These are phyloP conservation scores for Euryodendron excelsum DNA, from an alignment of 148 eudicot genomes.

Conservation along the genomic window DNA sequence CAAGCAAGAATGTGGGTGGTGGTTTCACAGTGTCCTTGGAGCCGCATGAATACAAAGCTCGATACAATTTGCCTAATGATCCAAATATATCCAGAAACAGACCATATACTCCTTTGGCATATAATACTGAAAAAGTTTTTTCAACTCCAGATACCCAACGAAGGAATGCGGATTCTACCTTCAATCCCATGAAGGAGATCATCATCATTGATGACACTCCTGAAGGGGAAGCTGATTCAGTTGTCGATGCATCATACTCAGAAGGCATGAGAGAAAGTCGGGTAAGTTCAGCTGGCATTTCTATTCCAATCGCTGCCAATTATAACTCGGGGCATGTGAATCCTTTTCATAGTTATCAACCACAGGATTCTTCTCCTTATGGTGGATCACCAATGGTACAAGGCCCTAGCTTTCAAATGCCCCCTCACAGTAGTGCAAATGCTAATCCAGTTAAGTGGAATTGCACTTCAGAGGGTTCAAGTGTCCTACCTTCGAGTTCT, in stretches of 20 bases:
- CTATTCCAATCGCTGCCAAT: constrained; percentile 6
- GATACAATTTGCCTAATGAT: not conserved
- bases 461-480: constrained; percentile 23
- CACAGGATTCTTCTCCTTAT: constrained; percentile 8
- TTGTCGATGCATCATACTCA: not conserved
- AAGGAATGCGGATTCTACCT: constrained; percentile 4
- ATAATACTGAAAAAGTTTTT: constrained; percentile 10
- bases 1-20: constrained; percentile 18
- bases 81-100: not conserved
- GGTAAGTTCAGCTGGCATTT: constrained; percentile 9
- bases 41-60: constrained; percentile 14
- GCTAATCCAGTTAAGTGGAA: constrained; percentile 25
- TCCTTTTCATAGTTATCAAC: constrained; percentile 19
- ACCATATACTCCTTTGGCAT: constrained; percentile 9
- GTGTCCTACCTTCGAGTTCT: constrained; percentile 9
- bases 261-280: constrained; percentile 7
- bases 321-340: constrained; percentile 24
- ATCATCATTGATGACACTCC: constrained; percentile 36
- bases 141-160: not conserved
- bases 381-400: no score
- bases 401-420: no score
- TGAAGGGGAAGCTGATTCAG: constrained; percentile 15
- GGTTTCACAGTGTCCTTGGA: constrained; percentile 11
- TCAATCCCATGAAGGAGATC: constrained; percentile 25
- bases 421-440: constrained; percentile 3